Evolutionary conservation across 31 red algal species (phyloP), one percentile per base, ranked within the genome.

Genomic region (Asparagopsis taxiformis): DNA sequence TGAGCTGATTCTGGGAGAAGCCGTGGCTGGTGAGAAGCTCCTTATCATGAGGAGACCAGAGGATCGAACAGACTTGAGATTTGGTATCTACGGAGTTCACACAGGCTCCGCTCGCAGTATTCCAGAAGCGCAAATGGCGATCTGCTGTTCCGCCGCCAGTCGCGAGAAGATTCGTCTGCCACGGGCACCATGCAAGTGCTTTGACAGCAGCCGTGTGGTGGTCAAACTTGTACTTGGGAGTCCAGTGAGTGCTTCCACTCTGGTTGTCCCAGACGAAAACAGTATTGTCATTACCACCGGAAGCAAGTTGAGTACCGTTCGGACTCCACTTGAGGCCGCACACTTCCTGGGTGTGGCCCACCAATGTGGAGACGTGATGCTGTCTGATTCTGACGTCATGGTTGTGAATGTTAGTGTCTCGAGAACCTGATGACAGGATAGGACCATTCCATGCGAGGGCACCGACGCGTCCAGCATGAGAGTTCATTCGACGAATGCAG

Each of bases 141-240:
- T 98, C 95, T 8, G 95, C 91, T 15, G 95, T 98, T 61, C 95
- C 95, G 33, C 95, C 95, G 65, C 95, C 95, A 16, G 89, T 84
- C 15, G 95, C 95, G 30, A 98, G 68, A 41, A 98, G 68, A 53
- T 89, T 80, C 28, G 68, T 74, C 87, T 98, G 91, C 91, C 91
- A 94, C 44, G 95, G 95, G 59, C 91, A 98, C 95, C 95, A 98
- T 38, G 90, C 95, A 2, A 98, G 57, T 16, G 95, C 95, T 64
- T 98, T 98, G 31, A 98, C 95, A 33, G 95, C 95, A 24, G 91
- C 95, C 15, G 73, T 80, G 74, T 98, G 95, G 28, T 90, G 64
- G 61, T 85, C 77, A 51, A 98, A 79, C 23, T 17, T 10, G 76
- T 64, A 68, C 41, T 80, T 71, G 26, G 95, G 95, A 1, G 62